phyloP scores from a whole-genome alignment of 2,329 filamentous ascomycete species.

The Cladosporium cucumerinum region DNA sequence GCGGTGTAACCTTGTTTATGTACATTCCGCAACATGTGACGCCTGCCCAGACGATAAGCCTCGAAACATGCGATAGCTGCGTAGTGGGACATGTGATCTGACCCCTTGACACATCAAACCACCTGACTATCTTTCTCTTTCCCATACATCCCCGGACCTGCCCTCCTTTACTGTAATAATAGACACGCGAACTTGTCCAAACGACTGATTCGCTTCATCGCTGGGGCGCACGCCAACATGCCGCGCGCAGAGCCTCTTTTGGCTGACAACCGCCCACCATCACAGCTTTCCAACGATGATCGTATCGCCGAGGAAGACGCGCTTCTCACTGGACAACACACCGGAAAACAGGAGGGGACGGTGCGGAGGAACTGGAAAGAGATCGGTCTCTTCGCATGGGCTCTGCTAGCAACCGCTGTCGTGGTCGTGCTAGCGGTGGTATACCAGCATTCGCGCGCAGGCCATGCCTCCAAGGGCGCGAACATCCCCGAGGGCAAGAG shows the following conservation, averaged over 20 bases:
- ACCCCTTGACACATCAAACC: not conserved
- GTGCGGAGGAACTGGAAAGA: constrained; percentile 63
- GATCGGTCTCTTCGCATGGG: constrained; percentile 75
- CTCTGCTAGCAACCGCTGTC: constrained; percentile 71
- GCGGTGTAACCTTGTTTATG: not conserved
- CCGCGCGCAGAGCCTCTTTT: constrained; percentile 15
- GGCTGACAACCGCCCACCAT: constrained; percentile 47
- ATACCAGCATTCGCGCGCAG: constrained; percentile 59
- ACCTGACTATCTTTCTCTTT: not conserved
- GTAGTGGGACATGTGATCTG: not conserved
- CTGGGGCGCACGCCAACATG: not conserved
- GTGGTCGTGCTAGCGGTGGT: constrained; percentile 79
- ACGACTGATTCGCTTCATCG: not conserved
- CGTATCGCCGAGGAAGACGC: constrained; percentile 58
- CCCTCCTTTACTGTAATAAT: not conserved
- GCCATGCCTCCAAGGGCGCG: constrained; percentile 3
- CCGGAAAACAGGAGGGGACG: constrained; percentile 27
- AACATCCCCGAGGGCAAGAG: constrained; percentile 60
- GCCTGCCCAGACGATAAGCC: not conserved
- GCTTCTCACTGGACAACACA: constrained; percentile 55
- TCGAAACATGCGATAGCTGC: not conserved
- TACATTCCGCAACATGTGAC: constrained; percentile 1
- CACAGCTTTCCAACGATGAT: constrained; percentile 52
- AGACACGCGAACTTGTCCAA: not conserved
- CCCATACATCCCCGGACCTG: not conserved